Evolutionary conservation across 2,329 filamentous ascomycete species (phyloP), one percentile per base, ranked within the genome.

Genomic region (Aspergillus tamarii): DNA sequence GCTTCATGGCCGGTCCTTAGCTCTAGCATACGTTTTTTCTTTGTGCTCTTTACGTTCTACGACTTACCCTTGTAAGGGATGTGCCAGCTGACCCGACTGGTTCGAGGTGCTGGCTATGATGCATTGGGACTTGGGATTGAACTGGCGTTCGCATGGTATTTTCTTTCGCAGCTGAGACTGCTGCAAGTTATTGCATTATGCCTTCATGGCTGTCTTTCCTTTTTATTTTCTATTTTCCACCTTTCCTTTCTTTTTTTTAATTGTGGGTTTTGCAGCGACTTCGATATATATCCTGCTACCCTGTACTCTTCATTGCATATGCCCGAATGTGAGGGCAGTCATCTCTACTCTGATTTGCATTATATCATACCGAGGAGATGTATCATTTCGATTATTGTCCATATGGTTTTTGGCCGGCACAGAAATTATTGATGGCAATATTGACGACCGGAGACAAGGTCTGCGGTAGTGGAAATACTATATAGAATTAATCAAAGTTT

Each of bases 71-170:
- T 58, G 45, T 57, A 63, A 67, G 36, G 63, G 61, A 56, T 58
- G 62, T 39, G 52, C 64, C 57, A 64, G 60, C 21, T 48, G 50
- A 57, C 53, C 67, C 68, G 69, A 66, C 67, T 62, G 69, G 69
- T 57, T 67, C 67, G 67, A 72, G 50, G 57, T 39, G 60, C 62
- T 64, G 61, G 67, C 60, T 61, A 65, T 56, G 59, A 66, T 65
- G 69, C 68, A 71, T 70, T 68, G 64, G 65, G 69, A 63, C 59
- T 61, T 45, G 64, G 59, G 48, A 62, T 56, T 55, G 53, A 61
- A 57, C 60, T 63, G 58, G 63, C 45, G 60, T 66, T 65, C 41
- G 60, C 23, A 61, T 58, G 55, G 59, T 54, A 36, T 55, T 28
- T 39, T 36, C 12, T 53, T 14, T 52, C 9, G 28, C 48, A 52